Evolutionary conservation across 2,329 filamentous ascomycete species (phyloP), one percentile per base, ranked within the genome.

Genomic region (Fusarium nisikadoi): DNA sequence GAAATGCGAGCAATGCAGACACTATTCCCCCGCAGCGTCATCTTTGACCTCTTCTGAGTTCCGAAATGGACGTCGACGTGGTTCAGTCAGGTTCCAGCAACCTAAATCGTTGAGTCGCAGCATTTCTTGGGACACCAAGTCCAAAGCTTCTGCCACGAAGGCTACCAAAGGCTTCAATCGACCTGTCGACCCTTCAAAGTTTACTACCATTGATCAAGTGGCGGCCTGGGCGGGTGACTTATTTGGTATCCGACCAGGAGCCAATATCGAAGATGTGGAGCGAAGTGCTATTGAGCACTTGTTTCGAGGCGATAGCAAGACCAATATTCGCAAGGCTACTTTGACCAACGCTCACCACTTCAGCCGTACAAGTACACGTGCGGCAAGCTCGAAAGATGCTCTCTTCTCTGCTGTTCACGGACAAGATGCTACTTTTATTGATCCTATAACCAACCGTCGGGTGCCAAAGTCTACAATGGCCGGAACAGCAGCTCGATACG

Each of bases 371-470:
- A 70, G 52, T 35, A 52, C 76, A 36, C 66, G 77, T 52, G 53
- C 70, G 47, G 55, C 68, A 42, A 66, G 73, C 53, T 59, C 74
- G 2, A 75, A 74, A 35, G 69, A 76, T 10, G 33, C n/a, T 7
- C 47, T 20, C 63, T 79, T 25, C 67, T 76, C 5, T 71, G 77
- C 79, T 16, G 67, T 73, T 9, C 56, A 71, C 5, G 58, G 60
- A 5, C 61, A 72, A n/a, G 62, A 70, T 23, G 56, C 61, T 23
- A 65, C 63, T 23, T 63, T 70, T 27, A 89, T 90, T 46, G 88
- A 90, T 62, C 88, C 88, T 6, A 89, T 90, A 65, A 89, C 88
- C 20, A 90, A 90, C 68, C 84, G 87, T 38, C 88, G 84, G 66
- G 82, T 88, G 7, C 65, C 75, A 23, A 83, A 56, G 16, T 36